Evolutionary conservation across 495 filamentous ascomycete species (phyloP).

Genomic region (Hypoxylon subgilvum): DNA sequence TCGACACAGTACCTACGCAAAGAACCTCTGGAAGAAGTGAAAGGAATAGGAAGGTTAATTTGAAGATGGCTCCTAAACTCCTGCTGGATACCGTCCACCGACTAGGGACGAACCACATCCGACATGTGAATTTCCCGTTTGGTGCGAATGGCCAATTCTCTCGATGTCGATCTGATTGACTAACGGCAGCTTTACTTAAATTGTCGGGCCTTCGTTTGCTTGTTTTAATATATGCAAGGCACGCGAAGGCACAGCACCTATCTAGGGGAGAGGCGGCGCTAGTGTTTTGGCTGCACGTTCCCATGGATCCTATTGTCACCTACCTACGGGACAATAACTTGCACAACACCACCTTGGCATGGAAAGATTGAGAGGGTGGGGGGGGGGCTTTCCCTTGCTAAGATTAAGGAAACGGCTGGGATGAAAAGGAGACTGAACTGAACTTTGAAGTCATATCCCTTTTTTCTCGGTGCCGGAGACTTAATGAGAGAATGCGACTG

Average conservation of each 20-base stretch:
- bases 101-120: slow-evolving; percentile 5
- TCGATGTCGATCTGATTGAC: slow-evolving; percentile 20
- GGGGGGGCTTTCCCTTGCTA: slow-evolving; percentile 12
- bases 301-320: slow-evolving; percentile 15
- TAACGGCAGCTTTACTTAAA: slow-evolving; percentile 25
- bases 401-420: not conserved
- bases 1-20: slow-evolving; percentile 7
- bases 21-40: slow-evolving; percentile 9
- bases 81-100: slow-evolving; percentile 4
- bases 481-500: slow-evolving; percentile 11
- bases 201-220: slow-evolving; percentile 10
- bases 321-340: no score
- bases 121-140: slow-evolving; percentile 14
- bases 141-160: not conserved
- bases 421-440: slow-evolving; percentile 1
- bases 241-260: not conserved
- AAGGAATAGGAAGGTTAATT: slow-evolving; percentile 10
- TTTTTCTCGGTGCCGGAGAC: not conserved
- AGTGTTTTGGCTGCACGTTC: slow-evolving; percentile 16
- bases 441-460: slow-evolving; percentile 18
- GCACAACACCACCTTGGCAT: slow-evolving; percentile 10
- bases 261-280: slow-evolving; percentile 16
- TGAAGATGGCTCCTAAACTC: slow-evolving; percentile 8
- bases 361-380: no score
- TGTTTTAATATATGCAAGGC: not conserved